Evolutionary conservation across 768 basidiomycete species (phyloP).

Genomic region (Exidia glandulosa): DNA sequence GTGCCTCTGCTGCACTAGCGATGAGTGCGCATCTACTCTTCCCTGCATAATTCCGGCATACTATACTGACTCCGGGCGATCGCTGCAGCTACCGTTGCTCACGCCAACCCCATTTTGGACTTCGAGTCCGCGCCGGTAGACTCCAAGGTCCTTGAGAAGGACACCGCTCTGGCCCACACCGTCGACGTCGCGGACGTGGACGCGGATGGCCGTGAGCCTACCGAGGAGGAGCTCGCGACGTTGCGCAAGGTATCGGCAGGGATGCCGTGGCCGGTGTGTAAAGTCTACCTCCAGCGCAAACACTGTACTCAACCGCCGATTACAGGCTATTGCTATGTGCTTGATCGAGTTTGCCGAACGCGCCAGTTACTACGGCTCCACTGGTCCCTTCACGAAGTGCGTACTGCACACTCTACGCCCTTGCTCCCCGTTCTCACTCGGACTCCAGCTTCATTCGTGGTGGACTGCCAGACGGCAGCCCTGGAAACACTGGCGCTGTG

Average conservation of each 20-base stretch:
- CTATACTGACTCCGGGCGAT: neutral
- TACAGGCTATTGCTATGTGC: slow-evolving; percentile 18
- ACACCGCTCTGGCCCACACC: neutral
- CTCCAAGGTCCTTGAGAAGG: neutral
- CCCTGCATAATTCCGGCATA: neutral
- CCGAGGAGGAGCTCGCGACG: slow-evolving; percentile 12
- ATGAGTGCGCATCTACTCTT: too few relatives aligned
- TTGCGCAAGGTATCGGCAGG: slow-evolving; percentile 13
- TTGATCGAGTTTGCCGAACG: slow-evolving; percentile 23
- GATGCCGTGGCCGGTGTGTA: slow-evolving; percentile 11
- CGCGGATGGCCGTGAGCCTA: neutral
- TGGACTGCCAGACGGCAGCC: slow-evolving; percentile 16
- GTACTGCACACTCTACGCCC: neutral
- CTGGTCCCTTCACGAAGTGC: slow-evolving; percentile 1
- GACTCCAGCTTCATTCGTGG: slow-evolving; percentile 15
- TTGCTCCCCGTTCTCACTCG: neutral
- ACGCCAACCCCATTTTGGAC: neutral
- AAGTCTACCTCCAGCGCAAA: neutral
- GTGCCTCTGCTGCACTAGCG: too few relatives aligned
- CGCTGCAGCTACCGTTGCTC: neutral
- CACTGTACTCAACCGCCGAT: neutral
- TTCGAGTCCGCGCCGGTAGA: neutral
- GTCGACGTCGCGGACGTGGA: neutral
- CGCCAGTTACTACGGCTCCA: slow-evolving; percentile 15
- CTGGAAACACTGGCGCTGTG: slow-evolving; percentile 4